These are phyloP conservation scores for Hysterium pulicare DNA, from an alignment of 2,329 filamentous ascomycete species.

Conservation along the genomic window DNA sequence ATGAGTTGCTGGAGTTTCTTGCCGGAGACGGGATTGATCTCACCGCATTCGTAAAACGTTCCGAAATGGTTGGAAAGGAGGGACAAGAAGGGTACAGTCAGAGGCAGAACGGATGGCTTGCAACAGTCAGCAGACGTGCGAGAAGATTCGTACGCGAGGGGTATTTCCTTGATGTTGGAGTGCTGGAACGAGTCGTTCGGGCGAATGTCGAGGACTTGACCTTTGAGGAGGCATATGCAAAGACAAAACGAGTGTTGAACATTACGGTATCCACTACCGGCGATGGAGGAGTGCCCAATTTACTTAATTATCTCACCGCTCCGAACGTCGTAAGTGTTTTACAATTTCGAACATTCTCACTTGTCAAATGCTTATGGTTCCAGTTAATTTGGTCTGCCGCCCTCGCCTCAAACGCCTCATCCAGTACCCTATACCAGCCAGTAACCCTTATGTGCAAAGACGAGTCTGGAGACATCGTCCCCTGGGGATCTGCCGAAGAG, in stretches of 20 bases:
- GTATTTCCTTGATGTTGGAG: slow-evolving; percentile 77
- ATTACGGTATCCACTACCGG: slow-evolving; percentile 81
- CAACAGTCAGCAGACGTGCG: slow-evolving; percentile 64
- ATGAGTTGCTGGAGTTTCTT: slow-evolving; percentile 74
- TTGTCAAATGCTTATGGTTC: slow-evolving; percentile 1
- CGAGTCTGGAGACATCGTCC: slow-evolving; percentile 65
- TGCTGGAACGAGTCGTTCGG: slow-evolving; percentile 79
- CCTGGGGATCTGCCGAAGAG: slow-evolving; percentile 63
- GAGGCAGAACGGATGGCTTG: slow-evolving; percentile 38
- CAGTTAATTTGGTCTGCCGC: slow-evolving; percentile 78
- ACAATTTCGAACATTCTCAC: not conserved
- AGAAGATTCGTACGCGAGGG: slow-evolving; percentile 70
- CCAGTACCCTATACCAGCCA: slow-evolving; percentile 63
- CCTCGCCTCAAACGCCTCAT: slow-evolving; percentile 69
- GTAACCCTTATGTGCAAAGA: slow-evolving; percentile 76
- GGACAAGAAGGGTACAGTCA: slow-evolving; percentile 14
- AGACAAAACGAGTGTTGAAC: slow-evolving; percentile 82
- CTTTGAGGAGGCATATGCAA: slow-evolving; percentile 86
- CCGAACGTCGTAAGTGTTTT: slow-evolving; percentile 74
- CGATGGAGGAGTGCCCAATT: slow-evolving; percentile 71
- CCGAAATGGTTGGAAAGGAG: slow-evolving; percentile 15
- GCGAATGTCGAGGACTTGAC: slow-evolving; percentile 85
- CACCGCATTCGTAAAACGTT: slow-evolving; percentile 63
- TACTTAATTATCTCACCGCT: slow-evolving; percentile 89
- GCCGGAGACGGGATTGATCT: slow-evolving; percentile 79